These are phyloP conservation scores for Kentomonas sorsogonicus DNA, from an alignment of 208 protist species.

Conservation along the genomic window DNA sequence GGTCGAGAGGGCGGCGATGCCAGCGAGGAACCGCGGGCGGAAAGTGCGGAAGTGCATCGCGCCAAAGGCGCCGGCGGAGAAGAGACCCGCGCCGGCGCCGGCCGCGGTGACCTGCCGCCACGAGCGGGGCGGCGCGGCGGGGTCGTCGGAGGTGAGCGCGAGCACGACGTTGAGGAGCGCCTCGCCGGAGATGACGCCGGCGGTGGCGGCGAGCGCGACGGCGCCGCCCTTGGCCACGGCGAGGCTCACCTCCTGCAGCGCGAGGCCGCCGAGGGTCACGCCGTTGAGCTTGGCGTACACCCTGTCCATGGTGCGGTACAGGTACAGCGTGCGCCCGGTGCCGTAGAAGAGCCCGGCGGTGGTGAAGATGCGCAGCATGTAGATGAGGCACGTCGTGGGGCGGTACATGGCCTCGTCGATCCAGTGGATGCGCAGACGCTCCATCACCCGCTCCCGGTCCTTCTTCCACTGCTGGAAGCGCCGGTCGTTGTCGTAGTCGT, in stretches of 20 bases:
- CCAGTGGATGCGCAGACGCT: constrained; percentile 73
- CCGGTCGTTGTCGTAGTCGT: constrained; percentile 73
- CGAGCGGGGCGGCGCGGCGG: constrained; percentile 43
- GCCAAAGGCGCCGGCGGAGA: constrained; percentile 38
- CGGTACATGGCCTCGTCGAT: constrained; percentile 75
- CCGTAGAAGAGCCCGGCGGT: constrained; percentile 75
- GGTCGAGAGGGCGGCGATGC: constrained; percentile 26
- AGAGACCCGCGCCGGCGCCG: constrained; percentile 36
- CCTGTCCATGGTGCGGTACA: constrained; percentile 89
- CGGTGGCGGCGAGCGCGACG: constrained; percentile 34
- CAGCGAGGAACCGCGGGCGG: constrained; percentile 56
- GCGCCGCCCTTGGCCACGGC: constrained; percentile 56
- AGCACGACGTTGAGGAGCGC: constrained; percentile 24
- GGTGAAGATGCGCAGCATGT: constrained; percentile 58
- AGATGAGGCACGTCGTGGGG: constrained; percentile 37
- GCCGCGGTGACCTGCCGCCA: constrained; percentile 53
- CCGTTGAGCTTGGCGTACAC: constrained; percentile 85
- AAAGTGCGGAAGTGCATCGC: constrained; percentile 45
- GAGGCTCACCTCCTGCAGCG: constrained; percentile 53
- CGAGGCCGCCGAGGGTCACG: constrained; percentile 51
- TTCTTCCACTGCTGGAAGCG: constrained; percentile 70
- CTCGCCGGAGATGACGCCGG: constrained; percentile 52
- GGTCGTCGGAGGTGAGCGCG: constrained; percentile 22
- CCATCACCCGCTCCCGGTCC: constrained; percentile 49
- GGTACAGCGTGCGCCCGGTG: constrained; percentile 56